Evolutionary conservation across 805 yeast genomes (phyloP).

Genomic region (Nakazawaea ernobii): DNA sequence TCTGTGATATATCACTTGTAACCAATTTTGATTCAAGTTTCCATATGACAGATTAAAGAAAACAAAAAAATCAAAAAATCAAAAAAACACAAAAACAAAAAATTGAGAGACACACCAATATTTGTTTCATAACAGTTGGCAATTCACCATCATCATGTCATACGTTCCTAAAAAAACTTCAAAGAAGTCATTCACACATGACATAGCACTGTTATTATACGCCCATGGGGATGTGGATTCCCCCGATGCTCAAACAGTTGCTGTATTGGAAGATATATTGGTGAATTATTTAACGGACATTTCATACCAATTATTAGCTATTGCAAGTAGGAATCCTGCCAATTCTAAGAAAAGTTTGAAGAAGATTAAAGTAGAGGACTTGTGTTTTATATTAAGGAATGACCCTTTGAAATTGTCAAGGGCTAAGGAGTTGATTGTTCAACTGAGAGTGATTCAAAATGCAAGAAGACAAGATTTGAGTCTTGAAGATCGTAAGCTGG

Average conservation of each 20-base stretch:
- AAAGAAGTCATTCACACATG: constrained; percentile 24
- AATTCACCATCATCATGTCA: neutral
- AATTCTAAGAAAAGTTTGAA: constrained; percentile 36
- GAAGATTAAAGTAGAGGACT: constrained; percentile 69
- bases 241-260: constrained; percentile 61
- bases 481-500: constrained; percentile 5
- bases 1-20: too few relatives aligned
- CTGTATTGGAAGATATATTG: constrained; percentile 61
- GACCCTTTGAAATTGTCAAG: constrained; percentile 68
- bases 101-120: neutral
- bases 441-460: constrained; percentile 56
- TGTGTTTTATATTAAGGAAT: constrained; percentile 60
- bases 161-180: constrained; percentile 5
- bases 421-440: constrained; percentile 53
- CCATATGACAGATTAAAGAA: too few relatives aligned
- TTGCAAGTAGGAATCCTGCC: neutral
- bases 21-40: too few relatives aligned
- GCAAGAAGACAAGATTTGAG: constrained; percentile 46
- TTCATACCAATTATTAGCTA: constrained; percentile 16
- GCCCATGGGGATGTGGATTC: constrained; percentile 71
- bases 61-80: too few relatives aligned
- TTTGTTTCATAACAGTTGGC: neutral
- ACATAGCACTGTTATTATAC: constrained; percentile 53
- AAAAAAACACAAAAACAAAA: neutral
- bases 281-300: constrained; percentile 58